Base-by-base conservation (phyloP, 1,139 yeast species). In the Lodderomyces metapsilosis region DNA sequence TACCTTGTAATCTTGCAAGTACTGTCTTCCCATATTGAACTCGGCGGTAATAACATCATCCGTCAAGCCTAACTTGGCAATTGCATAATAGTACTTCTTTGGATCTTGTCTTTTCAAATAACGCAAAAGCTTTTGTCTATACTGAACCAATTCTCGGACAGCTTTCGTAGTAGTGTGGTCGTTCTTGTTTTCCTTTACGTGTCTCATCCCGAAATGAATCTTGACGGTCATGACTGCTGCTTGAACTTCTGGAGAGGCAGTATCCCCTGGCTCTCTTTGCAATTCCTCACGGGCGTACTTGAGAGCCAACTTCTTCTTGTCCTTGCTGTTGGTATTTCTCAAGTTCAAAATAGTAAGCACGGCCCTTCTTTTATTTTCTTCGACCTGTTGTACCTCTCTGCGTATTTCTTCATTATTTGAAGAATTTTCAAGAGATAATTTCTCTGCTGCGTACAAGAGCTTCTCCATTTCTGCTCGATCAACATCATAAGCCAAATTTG, bases 211-310 rank as follows among this genome's bases (percentile, higher is more conserved):
- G 52, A 79, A 83, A 50, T 85, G 88, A 51, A 92, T 88, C 55
- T 80, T 80, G 42, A 88, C 83, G 1, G 98, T 88, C 66, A 84
- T 68, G 23, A 88, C 77, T 2, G 97, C 98, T 1, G 98, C 96
- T 62, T 91, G 97, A 22, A 89, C 97, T 65, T 91, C 98, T 39
- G 96, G 82, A 0, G 96, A 87, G 1, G 95, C 97, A 0, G 97
- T 88, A 59, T 92, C 98, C 39, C 96, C 96, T 39, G 83, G 88
- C 49, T 77, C 75, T 56, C 96, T 76, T 52, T 80, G 82, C 61
- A 92, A 89, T 64, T 89, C 97, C 51, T 76, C 67, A 42, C 80
- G 75, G 1, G 97, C 96, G 43, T 84, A 62, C 39, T 65, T 63
- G 6, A 80, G 68, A 17, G 91, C 88, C 51, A 80, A 60, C 50